These are phyloP conservation scores for Alternaria incomplexa DNA, from an alignment of 2,329 filamentous ascomycete species.

Conservation along the genomic window DNA sequence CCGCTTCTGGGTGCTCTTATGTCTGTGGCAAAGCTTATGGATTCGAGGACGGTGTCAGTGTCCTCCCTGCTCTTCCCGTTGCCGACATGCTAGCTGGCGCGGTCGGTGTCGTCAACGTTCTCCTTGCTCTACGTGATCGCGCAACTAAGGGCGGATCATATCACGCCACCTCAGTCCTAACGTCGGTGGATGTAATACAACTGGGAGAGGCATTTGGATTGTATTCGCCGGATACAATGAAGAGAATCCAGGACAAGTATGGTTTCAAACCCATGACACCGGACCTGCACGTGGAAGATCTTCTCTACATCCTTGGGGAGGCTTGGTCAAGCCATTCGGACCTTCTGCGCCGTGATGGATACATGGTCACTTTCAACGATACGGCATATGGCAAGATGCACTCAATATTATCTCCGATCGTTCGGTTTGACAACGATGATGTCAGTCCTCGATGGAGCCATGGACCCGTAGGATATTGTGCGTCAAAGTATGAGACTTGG, in stretches of 20 bases:
- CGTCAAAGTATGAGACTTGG: not conserved
- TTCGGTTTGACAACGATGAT: not conserved
- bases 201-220: not conserved
- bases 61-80: constrained; percentile 36
- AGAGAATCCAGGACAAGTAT: not conserved
- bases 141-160: constrained; percentile 23
- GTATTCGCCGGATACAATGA: not conserved
- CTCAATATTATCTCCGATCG: not conserved
- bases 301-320: not conserved
- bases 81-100: constrained; percentile 39
- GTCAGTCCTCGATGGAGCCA: not conserved
- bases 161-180: not conserved
- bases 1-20: constrained; percentile 28
- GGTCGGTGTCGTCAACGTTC: constrained; percentile 30
- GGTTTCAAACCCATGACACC: not conserved
- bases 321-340: not conserved
- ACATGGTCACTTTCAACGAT: not conserved
- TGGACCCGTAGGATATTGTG: not conserved
- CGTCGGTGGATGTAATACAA: not conserved
- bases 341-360: not conserved
- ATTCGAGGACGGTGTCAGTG: constrained; percentile 21
- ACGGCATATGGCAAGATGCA: not conserved
- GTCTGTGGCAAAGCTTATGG: constrained; percentile 42
- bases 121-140: constrained; percentile 32
- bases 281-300: not conserved